Base-by-base conservation (phyloP, 176 grass and related monocot species). In the Cymbopogon citratus region DNA sequence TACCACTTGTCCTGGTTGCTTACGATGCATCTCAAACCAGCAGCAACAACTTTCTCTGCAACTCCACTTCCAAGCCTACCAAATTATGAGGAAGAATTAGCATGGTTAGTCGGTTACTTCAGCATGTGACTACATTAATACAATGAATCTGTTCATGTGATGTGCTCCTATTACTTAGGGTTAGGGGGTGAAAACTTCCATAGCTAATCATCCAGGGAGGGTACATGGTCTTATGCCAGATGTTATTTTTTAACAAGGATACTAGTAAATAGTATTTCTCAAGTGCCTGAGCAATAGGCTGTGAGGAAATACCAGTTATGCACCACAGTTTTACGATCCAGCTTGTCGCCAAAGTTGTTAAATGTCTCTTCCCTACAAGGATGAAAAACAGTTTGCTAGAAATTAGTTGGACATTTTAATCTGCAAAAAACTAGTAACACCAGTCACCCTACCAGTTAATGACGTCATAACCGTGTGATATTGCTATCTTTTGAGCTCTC, bases 1-100 rank as follows among this genome's bases (percentile, higher is more conserved):
- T 97, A 97, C 94, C 94, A 97, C 76, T 94, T 94, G 74, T 97
- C 89, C 77, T 97, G 91, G 85, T 97, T 92, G 91, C 94, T 97
- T 3, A 97, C 90, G 27, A 97, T 90, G 81, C 94, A 97, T 87
- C 91, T 92, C 63, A 97, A 76, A 59, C 94, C 94, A 74, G 83
- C 80, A 59, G 89, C 78, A 79, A 92, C 94, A 27, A 89, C 91
- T 75, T 77, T 85, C 67, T 87, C 38, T 33, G 91, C 89, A 85
- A 97, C 94, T 79, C 91, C 91, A 62, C 80, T 64, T 71, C 89
- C 87, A 29, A 97, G 89, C 94, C 94, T 97, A 64, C 59, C 63
- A 77, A 84, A 40, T 81, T 51, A 70, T 43, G 10, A 73, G 4
- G n/a, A 43, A 36, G 78, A 90, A 85, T 12, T 63, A 40, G 9